Base-by-base conservation (phyloP, 306 rosid species). In the Cucurbita argyrosperma region DNA sequence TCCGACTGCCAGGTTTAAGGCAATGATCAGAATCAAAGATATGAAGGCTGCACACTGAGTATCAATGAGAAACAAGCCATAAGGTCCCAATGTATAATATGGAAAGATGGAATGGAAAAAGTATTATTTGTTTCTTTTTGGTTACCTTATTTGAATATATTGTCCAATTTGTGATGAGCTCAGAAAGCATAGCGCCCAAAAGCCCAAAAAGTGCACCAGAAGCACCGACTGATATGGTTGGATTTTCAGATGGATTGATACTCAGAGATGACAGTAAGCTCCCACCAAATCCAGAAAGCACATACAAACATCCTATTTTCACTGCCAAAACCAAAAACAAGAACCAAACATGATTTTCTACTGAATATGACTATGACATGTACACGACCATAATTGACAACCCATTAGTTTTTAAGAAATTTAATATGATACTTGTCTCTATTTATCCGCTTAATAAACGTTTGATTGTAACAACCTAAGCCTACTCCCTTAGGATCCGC, bases 191-290 rank as follows among this genome's bases (percentile, higher is more conserved):
- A 80, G 92, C 85, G 68, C 97, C 99, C 30, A 91, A 62, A 74
- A 91, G 83, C 15, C 99, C 99, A 19, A 95, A 95, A 76, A 91
- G 97, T 8, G 99, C 96, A 57, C 96, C 96, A 0, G 99, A 95
- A 42, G 99, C 99, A 0, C 99, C 99, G 38, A 95, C 96, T 1
- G 97, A 95, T 67, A 95, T 59, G 35, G 77, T 53, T 55, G 65
- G 47, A 10, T 21, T 16, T 39, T 0, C 4, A 1, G 76, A 1
- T 14, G 71, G 12, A 45, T 54, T 49, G 58, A 85, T 46, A 78
- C 53, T 66, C 60, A 95, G 37, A 37, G 82, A 5, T 16, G 99
- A 91, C 8, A 80, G 11, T 79, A 95, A 82, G 76, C 96, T 84
- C 81, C 97, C 99, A 3, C 91, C 97, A 49, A 95, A 79, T 60